Evolutionary conservation across 2,329 filamentous ascomycete genomes (phyloP).

Genomic region (Claviceps digitariae): DNA sequence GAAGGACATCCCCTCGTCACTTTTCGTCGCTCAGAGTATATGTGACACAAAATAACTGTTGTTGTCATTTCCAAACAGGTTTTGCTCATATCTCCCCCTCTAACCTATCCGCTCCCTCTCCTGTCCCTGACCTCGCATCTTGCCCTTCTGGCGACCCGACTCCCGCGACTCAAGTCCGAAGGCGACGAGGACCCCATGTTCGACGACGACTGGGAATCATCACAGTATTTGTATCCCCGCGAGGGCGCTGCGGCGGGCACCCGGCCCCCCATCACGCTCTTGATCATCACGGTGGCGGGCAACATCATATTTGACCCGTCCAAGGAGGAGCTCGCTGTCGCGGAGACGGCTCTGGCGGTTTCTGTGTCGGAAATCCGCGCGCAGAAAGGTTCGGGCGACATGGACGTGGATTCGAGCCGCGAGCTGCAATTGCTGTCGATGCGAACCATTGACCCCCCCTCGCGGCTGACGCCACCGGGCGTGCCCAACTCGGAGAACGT

Average conservation of each 20-base stretch:
- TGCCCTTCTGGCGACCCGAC: slow-evolving; percentile 72
- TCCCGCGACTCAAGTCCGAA: slow-evolving; percentile 77
- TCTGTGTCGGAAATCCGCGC: slow-evolving; percentile 47
- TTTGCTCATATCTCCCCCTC: slow-evolving; percentile 78
- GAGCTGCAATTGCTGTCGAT: slow-evolving; percentile 52
- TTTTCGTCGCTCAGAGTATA: background rate
- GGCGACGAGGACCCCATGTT: slow-evolving; percentile 94
- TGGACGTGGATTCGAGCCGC: slow-evolving; percentile 27
- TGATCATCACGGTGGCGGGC: slow-evolving; percentile 73
- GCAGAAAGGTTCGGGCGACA: slow-evolving; percentile 15
- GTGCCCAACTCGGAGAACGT: slow-evolving; percentile 51
- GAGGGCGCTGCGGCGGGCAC: slow-evolving; percentile 19
- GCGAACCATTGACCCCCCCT: slow-evolving; percentile 62
- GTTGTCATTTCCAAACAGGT: slow-evolving; percentile 42
- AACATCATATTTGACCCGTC: slow-evolving; percentile 93
- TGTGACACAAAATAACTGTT: background rate
- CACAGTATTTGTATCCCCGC: slow-evolving; percentile 61
- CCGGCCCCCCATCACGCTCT: slow-evolving; percentile 74
- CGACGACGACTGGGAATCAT: slow-evolving; percentile 91
- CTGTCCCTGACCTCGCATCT: slow-evolving; percentile 89
- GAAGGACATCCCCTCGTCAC: background rate
- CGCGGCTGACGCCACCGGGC: slow-evolving; percentile 57
- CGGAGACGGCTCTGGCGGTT: slow-evolving; percentile 76
- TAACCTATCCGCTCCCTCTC: slow-evolving; percentile 85
- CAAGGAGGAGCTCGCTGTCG: slow-evolving; percentile 83